Conservation (phyloP, 2,329 filamentous ascomycete species). For the Penicillium sp. region DNA sequence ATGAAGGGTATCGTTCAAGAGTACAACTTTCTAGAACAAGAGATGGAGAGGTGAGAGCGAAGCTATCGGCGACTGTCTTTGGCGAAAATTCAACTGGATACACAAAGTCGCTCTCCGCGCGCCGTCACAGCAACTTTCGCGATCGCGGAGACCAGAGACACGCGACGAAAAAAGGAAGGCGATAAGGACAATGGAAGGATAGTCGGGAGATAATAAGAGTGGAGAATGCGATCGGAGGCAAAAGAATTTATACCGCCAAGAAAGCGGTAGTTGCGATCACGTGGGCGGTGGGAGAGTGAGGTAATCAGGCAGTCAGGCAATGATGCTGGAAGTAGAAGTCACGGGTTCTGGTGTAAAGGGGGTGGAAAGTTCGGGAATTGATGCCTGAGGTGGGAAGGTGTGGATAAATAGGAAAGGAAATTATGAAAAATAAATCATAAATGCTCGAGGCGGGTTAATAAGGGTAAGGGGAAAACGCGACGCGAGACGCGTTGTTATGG, state of each 20-base stretch:
- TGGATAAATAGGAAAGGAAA: slow-evolving; percentile 5
- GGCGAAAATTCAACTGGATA: slow-evolving; percentile 32
- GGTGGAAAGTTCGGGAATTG: not conserved
- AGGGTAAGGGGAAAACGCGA: slow-evolving; percentile 8
- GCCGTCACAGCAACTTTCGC: slow-evolving; percentile 31
- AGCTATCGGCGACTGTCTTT: slow-evolving; percentile 24
- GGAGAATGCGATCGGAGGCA: slow-evolving; percentile 39
- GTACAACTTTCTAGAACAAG: slow-evolving; percentile 14
- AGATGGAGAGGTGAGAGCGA: slow-evolving; percentile 17
- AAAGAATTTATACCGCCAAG: slow-evolving; percentile 45
- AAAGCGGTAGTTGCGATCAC: slow-evolving; percentile 33
- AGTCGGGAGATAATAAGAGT: slow-evolving; percentile 29
- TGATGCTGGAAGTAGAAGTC: slow-evolving; percentile 1
- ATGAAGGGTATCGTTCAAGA: slow-evolving; percentile 28
- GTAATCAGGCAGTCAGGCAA: not conserved
- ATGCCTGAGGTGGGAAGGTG: slow-evolving; percentile 12
- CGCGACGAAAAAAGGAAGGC: slow-evolving; percentile 18
- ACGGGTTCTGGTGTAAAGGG: slow-evolving; percentile 2
- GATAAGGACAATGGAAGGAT: slow-evolving; percentile 18
- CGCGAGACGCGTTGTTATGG: slow-evolving; percentile 17
- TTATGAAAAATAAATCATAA: slow-evolving; percentile 11
- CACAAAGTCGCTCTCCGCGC: slow-evolving; percentile 26
- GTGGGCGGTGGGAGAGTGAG: slow-evolving; percentile 27
- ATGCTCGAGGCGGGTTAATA: slow-evolving; percentile 12
- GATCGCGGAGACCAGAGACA: slow-evolving; percentile 20